Percentiles rank a stretch among this genome's conserved stretches.
Conservation (phyloP, 805 yeast species). For the Starmerella apicola region DNA sequence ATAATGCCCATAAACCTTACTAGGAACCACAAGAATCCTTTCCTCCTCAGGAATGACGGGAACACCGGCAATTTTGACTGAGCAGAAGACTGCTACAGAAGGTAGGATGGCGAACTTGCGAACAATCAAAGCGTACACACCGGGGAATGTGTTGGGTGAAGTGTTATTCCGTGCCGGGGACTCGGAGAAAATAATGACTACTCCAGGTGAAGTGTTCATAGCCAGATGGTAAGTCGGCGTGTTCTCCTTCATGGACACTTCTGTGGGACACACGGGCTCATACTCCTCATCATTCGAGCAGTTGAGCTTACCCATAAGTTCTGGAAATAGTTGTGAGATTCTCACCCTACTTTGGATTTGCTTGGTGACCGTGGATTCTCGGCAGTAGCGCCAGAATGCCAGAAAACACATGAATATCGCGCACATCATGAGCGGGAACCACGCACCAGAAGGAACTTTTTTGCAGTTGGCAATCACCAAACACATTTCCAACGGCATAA, state of each 20-base stretch:
- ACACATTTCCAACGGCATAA: conserved; percentile 37
- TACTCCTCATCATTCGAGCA: background rate
- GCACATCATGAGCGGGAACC: conserved; percentile 45
- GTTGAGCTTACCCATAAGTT: no score
- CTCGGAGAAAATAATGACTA: conserved; percentile 35
- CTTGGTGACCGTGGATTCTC: conserved; percentile 22
- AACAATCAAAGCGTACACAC: conserved; percentile 30
- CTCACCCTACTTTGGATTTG: conserved; percentile 9
- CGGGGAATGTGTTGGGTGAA: conserved; percentile 38
- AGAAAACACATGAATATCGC: conserved; percentile 31
- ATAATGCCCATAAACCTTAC: conserved; percentile 35
- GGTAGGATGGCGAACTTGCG: conserved; percentile 36
- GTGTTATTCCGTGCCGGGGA: conserved; percentile 24
- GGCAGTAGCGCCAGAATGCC: conserved; percentile 38
- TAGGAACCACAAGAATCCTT: conserved; percentile 31
- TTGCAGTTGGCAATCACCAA: conserved; percentile 38
- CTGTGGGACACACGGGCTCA: background rate
- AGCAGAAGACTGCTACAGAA: conserved; percentile 34
- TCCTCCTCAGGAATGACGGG: conserved; percentile 35
- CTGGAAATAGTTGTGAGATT: conserved; percentile 11
- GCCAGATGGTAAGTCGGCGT: background rate
- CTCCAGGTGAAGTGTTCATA: conserved; percentile 22
- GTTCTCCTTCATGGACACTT: background rate
- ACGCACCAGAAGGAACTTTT: conserved; percentile 48
- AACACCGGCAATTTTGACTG: conserved; percentile 32